phyloP scores from a whole-genome alignment of 768 basidiomycete genomes.

The Naganishia randhawae region DNA sequence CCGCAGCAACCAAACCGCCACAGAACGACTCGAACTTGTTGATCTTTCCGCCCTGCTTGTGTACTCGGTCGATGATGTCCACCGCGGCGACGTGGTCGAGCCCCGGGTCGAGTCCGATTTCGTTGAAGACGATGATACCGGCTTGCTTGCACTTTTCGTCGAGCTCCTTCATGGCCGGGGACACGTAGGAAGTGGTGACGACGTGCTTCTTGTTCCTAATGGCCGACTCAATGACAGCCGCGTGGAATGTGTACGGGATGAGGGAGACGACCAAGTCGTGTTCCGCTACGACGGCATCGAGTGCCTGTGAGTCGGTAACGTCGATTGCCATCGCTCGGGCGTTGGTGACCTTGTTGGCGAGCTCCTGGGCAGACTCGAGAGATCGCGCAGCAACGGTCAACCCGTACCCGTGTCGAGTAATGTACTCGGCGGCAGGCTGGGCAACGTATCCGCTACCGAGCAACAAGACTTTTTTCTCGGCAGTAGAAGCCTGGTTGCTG shows the following conservation, averaged over 20 bases:
- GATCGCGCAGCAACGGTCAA: conserved; percentile 91
- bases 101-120: conserved; percentile 94
- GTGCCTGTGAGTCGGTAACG: conserved; percentile 63
- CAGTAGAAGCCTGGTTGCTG: conserved; percentile 23
- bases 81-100: conserved; percentile 82
- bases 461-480: conserved; percentile 68
- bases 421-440: conserved; percentile 90
- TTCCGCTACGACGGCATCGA: conserved; percentile 74
- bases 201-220: conserved; percentile 86
- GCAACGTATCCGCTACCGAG: conserved; percentile 95
- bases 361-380: conserved; percentile 54
- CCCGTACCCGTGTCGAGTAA: conserved; percentile 71
- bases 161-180: conserved; percentile 81
- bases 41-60: conserved; percentile 84
- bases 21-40: conserved; percentile 80
- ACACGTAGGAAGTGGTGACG: conserved; percentile 93
- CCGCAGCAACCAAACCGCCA: conserved; percentile 89
- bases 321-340: conserved; percentile 76
- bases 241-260: conserved; percentile 91
- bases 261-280: conserved; percentile 93
- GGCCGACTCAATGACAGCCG: conserved; percentile 82
- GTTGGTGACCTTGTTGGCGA: conserved; percentile 65
- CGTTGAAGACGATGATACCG: conserved; percentile 92
- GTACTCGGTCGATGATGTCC: conserved; percentile 90
- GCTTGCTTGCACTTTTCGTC: conserved; percentile 76